Base-by-base conservation (phyloP, 176 grass and related monocot species). In the Bolboschoenus planiculmis region DNA sequence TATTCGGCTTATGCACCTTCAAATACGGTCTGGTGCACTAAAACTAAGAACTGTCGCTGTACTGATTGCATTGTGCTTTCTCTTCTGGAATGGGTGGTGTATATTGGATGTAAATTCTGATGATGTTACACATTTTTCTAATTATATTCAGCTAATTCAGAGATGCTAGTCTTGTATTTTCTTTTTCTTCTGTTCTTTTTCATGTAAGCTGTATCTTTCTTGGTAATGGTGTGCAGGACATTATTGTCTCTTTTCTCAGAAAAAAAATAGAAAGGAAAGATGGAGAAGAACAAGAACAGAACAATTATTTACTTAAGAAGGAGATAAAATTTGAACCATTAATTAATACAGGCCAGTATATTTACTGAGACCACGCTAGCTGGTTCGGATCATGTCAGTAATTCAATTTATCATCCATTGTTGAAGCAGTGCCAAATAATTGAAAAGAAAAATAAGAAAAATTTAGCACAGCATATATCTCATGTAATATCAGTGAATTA, bases 1-100 rank as follows among this genome's bases (percentile, higher is more conserved):
- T 53, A 77, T 77, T 51, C 72, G 33, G 53, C 27, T 53, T 53
- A 77, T 33, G 26, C 46, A 51, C 72, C 7, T 26, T 29, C 72
- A 10, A 70, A 20, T 77, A 77, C 14, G 14, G 15, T 33, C 11
- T 77, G 11, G 7, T 51, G 46, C 26, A 44, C 72, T 31, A 10
- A 77, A 76, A 20, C 13, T 53, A 77, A 77, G 72, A 77, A 77
- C 46, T 77, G 72, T 77, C 72, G 33, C 44, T 77, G 72, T 77
- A 50, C 14, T 50, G 72, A 29, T 76, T 51, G 44, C 5, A 26
- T 50, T 7, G 24, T 33, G 44, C 72, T 48, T 76, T 77, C 72
- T 51, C 5, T 2, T 18, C 14, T 18, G 44, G 11, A 77, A 77
- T 9, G 26, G 26, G 15, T 33, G 71, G 71, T 76, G 24, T 76